Conservation (phyloP, 2,329 filamentous ascomycete species). For the Thelonectria blattea region DNA sequence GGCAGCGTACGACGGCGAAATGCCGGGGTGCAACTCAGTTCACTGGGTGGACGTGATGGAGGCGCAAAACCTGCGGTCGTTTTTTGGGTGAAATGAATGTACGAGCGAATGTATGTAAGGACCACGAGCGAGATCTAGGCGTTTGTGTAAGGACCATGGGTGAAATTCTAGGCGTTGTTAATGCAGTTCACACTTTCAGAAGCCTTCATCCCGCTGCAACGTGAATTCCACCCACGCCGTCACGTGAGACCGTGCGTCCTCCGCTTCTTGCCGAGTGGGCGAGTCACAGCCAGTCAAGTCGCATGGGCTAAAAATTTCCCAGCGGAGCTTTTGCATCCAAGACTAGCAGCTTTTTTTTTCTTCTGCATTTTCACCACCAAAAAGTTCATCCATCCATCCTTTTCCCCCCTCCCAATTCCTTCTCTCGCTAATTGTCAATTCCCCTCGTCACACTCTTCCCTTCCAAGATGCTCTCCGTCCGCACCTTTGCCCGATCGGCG, state of each 20-base stretch:
- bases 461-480: constrained; percentile 72
- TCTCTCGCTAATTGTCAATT: constrained; percentile 9
- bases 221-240: not conserved
- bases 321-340: constrained; percentile 18
- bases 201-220: too few relatives aligned
- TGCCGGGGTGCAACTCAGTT: constrained; percentile 40
- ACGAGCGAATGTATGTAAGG: not conserved
- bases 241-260: constrained; percentile 2
- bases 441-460: not conserved
- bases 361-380: not conserved
- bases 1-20: constrained; percentile 48
- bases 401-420: constrained; percentile 10
- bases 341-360: constrained; percentile 29
- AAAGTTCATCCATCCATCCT: constrained; percentile 10
- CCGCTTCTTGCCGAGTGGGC: constrained; percentile 9
- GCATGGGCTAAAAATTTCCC: constrained; percentile 34
- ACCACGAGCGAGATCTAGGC: not conserved
- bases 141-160: not conserved
- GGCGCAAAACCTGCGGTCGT: constrained; percentile 39
- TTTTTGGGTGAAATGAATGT: constrained; percentile 39
- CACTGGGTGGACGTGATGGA: constrained; percentile 54
- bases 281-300: constrained; percentile 7
- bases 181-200: not conserved
- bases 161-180: too few relatives aligned
- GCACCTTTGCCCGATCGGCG: constrained; percentile 68